These are phyloP conservation scores for Xanthoconium purpureum DNA, from an alignment of 768 basidiomycete species.

Conservation along the genomic window DNA sequence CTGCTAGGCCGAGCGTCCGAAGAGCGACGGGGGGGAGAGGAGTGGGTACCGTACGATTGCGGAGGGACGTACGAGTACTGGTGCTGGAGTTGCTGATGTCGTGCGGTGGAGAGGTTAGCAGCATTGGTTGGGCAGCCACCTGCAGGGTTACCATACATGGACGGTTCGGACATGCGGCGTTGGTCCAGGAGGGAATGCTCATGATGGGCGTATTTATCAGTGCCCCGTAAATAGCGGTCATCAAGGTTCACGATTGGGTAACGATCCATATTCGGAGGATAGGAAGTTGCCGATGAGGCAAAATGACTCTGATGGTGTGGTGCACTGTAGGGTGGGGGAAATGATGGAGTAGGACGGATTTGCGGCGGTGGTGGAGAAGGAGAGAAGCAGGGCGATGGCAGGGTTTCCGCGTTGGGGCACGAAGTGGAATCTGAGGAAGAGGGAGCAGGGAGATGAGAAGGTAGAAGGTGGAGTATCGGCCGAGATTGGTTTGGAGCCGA, in stretches of 20 bases:
- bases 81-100: slow-evolving; percentile 43
- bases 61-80: slow-evolving; percentile 34
- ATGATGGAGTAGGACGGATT: slow-evolving; percentile 35
- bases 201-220: slow-evolving; percentile 35
- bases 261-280: slow-evolving; percentile 40
- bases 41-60: slow-evolving; percentile 37
- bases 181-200: slow-evolving; percentile 47
- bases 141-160: slow-evolving; percentile 46
- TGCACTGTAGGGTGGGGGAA: slow-evolving; percentile 41
- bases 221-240: slow-evolving; percentile 41
- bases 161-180: slow-evolving; percentile 68
- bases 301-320: slow-evolving; percentile 46
- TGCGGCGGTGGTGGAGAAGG: slow-evolving; percentile 47
- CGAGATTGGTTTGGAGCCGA: slow-evolving; percentile 17
- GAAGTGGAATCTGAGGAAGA: slow-evolving; percentile 5
- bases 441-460: slow-evolving; percentile 14
- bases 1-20: slow-evolving; percentile 43
- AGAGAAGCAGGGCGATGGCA: slow-evolving; percentile 23
- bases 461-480: slow-evolving; percentile 17
- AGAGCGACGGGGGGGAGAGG: slow-evolving; percentile 47
- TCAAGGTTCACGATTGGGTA: slow-evolving; percentile 36
- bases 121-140: slow-evolving; percentile 32
- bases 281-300: slow-evolving; percentile 40
- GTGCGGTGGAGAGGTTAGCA: slow-evolving; percentile 32
- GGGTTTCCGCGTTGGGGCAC: neutral